phyloP scores from a whole-genome alignment of 805 yeast genomes.

The Saccharomycopsis fermentans region DNA sequence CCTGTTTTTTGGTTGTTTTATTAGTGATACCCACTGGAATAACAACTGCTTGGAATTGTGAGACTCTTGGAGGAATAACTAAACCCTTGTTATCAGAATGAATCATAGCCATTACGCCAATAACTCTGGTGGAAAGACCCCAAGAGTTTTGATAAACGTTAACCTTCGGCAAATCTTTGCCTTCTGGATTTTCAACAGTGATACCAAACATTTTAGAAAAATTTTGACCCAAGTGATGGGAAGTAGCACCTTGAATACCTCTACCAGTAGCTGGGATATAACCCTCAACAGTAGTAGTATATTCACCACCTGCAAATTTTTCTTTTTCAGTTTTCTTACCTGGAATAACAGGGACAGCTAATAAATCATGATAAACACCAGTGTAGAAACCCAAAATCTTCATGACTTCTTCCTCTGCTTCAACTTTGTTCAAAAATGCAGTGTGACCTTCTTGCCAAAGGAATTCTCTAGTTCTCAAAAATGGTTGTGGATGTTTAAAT shows the following conservation, averaged over 20 bases:
- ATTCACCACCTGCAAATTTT: slow-evolving; percentile 96
- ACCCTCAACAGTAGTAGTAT: slow-evolving; percentile 94
- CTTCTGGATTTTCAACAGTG: slow-evolving; percentile 90
- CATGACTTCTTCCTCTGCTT: slow-evolving; percentile 73
- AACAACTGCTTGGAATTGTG: slow-evolving; percentile 84
- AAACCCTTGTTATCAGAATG: slow-evolving; percentile 98
- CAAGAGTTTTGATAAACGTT: slow-evolving; percentile 95
- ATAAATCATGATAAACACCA: slow-evolving; percentile 75
- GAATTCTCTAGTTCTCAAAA: slow-evolving; percentile 96
- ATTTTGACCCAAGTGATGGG: slow-evolving; percentile 96
- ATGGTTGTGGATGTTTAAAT: slow-evolving; percentile 99
- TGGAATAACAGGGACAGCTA: slow-evolving; percentile 95
- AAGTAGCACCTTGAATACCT: slow-evolving; percentile 99
- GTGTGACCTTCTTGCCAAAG: slow-evolving; percentile 99
- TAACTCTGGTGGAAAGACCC: slow-evolving; percentile 97
- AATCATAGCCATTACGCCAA: slow-evolving; percentile 99
- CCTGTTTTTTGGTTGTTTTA: slow-evolving; percentile 71
- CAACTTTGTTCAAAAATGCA: slow-evolving; percentile 78
- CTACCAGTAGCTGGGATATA: slow-evolving; percentile 97
- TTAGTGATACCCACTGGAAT: slow-evolving; percentile 93
- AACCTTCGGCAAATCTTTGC: slow-evolving; percentile 75
- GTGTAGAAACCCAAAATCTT: slow-evolving; percentile 82
- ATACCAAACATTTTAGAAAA: slow-evolving; percentile 98
- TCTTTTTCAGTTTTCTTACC: slow-evolving; percentile 96
- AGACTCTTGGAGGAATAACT: slow-evolving; percentile 94